phyloP scores from a whole-genome alignment of 2,329 filamentous ascomycete genomes.

The Colletotrichum siamense region DNA sequence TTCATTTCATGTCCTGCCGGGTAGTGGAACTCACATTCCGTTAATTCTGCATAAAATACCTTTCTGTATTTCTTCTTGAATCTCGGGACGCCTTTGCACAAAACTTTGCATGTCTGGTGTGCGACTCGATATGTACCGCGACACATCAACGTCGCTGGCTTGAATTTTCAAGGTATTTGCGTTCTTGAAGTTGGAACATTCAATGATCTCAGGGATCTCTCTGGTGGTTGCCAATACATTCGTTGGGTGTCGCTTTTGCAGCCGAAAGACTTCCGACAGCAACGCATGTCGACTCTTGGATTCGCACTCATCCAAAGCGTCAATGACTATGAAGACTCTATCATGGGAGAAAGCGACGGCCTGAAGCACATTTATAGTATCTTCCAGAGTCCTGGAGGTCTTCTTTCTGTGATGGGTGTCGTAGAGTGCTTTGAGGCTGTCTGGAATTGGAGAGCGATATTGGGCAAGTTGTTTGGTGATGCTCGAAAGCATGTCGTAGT shows the following conservation, averaged over 20 bases:
- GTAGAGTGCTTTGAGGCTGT: neutral
- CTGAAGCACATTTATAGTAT: fast-evolving
- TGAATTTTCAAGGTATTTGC: too few species aligned
- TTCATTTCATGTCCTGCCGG: too few species aligned
- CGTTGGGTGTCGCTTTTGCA: fast-evolving
- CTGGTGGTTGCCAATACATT: neutral
- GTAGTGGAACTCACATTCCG: too few species aligned
- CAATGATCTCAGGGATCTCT: fast-evolving
- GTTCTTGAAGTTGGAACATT: too few species aligned
- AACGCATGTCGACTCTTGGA: fast-evolving
- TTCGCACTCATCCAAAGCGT: neutral
- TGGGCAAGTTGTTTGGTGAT: constrained; percentile 38
- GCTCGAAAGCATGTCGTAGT: constrained; percentile 27
- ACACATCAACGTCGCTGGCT: constrained; percentile 20
- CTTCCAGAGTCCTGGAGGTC: fast-evolving
- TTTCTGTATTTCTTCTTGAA: neutral
- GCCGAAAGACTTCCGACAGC: neutral
- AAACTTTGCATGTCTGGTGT: neutral
- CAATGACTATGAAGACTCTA: neutral
- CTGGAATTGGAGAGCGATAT: constrained; percentile 25
- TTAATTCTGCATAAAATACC: neutral
- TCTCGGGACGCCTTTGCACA: neutral
- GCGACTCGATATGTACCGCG: neutral
- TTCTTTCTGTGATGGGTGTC: fast-evolving
- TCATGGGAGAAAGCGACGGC: fast-evolving